These are phyloP conservation scores for Teratosphaeria zuluensis DNA, from an alignment of 2,329 filamentous ascomycete species.

Conservation along the genomic window DNA sequence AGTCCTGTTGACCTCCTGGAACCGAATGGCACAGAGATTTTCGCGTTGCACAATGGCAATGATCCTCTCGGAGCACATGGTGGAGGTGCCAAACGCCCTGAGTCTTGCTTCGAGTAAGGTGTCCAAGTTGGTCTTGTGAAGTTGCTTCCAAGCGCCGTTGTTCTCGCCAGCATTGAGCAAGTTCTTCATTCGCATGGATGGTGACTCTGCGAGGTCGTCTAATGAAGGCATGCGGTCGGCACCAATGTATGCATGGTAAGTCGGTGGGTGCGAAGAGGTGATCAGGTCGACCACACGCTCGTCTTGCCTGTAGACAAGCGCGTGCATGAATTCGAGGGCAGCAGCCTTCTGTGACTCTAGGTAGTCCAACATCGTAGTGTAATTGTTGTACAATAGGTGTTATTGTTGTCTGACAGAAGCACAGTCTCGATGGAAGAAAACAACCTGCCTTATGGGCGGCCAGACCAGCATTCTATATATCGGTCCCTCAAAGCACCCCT, in stretches of 20 bases:
- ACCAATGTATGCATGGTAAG: conserved; percentile 7
- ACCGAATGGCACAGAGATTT: conserved; percentile 8
- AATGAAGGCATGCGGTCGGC: conserved; percentile 4
- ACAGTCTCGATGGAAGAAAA: neutral
- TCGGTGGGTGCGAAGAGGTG: neutral
- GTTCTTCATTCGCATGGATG: conserved; percentile 9
- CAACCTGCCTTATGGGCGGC: neutral
- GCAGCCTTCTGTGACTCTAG: conserved; percentile 2
- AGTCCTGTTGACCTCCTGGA: conserved; percentile 6
- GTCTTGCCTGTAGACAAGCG: conserved; percentile 10
- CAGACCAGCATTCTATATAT: neutral
- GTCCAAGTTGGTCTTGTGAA: conserved; percentile 6
- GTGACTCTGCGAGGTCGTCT: conserved; percentile 7
- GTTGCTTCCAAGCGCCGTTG: conserved; percentile 7
- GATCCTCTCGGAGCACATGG: conserved; percentile 7
- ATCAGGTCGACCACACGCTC: conserved; percentile 7
- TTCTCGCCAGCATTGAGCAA: conserved; percentile 3
- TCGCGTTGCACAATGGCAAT: conserved; percentile 8
- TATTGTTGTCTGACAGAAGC: neutral
- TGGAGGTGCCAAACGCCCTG: conserved; percentile 6
- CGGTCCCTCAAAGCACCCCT: neutral
- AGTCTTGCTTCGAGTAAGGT: conserved; percentile 4
- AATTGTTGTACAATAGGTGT: neutral
- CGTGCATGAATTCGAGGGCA: conserved; percentile 7
- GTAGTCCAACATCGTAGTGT: neutral